phyloP scores from a whole-genome alignment of 495 filamentous ascomycete species.

The Chlorociboria aeruginascens region DNA sequence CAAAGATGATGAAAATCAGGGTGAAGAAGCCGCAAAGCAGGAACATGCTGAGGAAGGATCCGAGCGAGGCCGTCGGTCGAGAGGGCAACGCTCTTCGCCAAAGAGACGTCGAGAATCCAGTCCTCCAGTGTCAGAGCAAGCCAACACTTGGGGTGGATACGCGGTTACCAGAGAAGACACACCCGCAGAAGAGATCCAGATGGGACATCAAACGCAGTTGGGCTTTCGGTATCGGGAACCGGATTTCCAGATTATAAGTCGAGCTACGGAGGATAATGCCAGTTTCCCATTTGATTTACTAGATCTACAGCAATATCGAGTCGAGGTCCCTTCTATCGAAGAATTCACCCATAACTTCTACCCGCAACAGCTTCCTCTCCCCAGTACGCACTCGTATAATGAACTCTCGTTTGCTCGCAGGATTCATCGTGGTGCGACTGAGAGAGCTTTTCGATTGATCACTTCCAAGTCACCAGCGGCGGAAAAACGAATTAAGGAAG shows the following conservation, averaged over 20 bases:
- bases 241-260: slow-evolving; percentile 18
- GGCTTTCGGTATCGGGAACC: not conserved
- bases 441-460: slow-evolving; percentile 51
- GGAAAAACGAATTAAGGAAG: slow-evolving; percentile 33
- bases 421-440: slow-evolving; percentile 53
- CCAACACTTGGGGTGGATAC: slow-evolving; percentile 7
- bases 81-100: not conserved
- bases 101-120: not conserved
- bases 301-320: slow-evolving; percentile 16
- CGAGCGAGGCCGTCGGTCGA: slow-evolving; percentile 1
- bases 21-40: slow-evolving; percentile 5
- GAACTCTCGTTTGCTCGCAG: slow-evolving; percentile 62
- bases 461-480: slow-evolving; percentile 25
- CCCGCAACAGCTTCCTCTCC: slow-evolving; percentile 22
- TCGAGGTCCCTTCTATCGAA: slow-evolving; percentile 12
- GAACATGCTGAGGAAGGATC: not conserved
- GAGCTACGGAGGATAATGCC: slow-evolving; percentile 19
- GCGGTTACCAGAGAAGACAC: slow-evolving; percentile 1
- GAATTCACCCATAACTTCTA: slow-evolving; percentile 13
- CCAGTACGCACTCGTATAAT: slow-evolving; percentile 38
- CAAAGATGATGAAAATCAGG: slow-evolving; percentile 10
- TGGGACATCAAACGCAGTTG: not conserved
- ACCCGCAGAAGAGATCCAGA: slow-evolving; percentile 9
- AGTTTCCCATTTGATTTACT: slow-evolving; percentile 20
- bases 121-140: not conserved